These are phyloP conservation scores for Talaromyces thailandensis DNA, from an alignment of 495 filamentous ascomycete genomes.

Conservation along the genomic window DNA sequence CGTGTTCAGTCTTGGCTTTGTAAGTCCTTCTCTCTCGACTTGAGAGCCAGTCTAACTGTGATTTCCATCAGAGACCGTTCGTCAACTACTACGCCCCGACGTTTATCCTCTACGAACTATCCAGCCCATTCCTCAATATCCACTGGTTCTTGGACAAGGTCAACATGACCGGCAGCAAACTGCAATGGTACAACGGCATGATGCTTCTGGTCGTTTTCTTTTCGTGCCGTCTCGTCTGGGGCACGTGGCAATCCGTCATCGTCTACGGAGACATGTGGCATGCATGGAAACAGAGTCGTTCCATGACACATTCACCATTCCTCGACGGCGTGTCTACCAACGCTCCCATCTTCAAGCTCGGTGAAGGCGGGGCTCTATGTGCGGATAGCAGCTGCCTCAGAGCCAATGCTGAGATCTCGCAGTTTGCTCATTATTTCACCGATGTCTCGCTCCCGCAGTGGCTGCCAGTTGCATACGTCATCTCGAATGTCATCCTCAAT, in stretches of 20 bases:
- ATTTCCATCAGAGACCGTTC: conserved; percentile 62
- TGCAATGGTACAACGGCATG: conserved; percentile 68
- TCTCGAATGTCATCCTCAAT: conserved; percentile 72
- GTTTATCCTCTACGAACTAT: conserved; percentile 98
- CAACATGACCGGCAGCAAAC: conserved; percentile 74
- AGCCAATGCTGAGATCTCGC: conserved; percentile 40
- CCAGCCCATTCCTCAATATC: conserved; percentile 86
- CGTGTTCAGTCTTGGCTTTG: conserved; percentile 88
- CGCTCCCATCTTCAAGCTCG: conserved; percentile 26
- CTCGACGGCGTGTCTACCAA: conserved; percentile 22
- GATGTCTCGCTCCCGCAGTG: conserved; percentile 57
- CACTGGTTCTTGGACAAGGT: conserved; percentile 99
- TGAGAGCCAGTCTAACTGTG: neutral
- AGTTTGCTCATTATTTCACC: conserved; percentile 37
- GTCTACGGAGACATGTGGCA: conserved; percentile 77
- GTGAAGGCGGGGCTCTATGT: conserved; percentile 21
- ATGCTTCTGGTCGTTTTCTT: conserved; percentile 66
- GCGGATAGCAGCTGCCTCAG: conserved; percentile 24
- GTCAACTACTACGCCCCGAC: conserved; percentile 84
- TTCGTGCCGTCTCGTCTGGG: conserved; percentile 83
- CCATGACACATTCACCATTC: conserved; percentile 14
- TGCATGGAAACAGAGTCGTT: conserved; percentile 44
- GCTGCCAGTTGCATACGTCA: conserved; percentile 69
- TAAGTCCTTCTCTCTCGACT: conserved; percentile 39
- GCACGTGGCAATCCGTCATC: conserved; percentile 66